Percentiles rank a stretch among this genome's conserved stretches.
These are phyloP conservation scores for Penicillium frequentans DNA, from an alignment of 2,329 filamentous ascomycete species.

Conservation along the genomic window DNA sequence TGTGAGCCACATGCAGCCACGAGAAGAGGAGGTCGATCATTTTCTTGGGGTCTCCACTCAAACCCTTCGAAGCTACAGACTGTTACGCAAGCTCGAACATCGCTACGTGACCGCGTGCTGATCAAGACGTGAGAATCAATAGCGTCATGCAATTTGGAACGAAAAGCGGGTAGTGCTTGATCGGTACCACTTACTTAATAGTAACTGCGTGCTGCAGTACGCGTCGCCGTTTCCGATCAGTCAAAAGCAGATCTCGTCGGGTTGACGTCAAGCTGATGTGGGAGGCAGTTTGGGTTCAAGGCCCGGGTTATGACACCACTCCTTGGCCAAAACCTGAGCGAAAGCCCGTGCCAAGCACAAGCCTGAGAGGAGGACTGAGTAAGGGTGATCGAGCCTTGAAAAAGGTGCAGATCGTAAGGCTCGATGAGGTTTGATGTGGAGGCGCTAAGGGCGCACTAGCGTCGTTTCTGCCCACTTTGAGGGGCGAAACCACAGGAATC, in stretches of 20 bases:
- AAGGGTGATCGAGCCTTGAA: neutral
- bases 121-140: neutral
- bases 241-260: neutral
- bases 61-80: neutral
- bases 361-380: neutral
- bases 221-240: neutral
- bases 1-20: neutral
- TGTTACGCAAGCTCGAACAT: neutral
- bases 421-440: slow-evolving; percentile 14
- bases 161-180: neutral
- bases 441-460: slow-evolving; percentile 5
- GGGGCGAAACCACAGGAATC: slow-evolving; percentile 1
- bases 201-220: neutral
- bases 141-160: neutral
- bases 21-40: neutral
- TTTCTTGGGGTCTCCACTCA: neutral
- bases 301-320: neutral
- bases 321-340: neutral
- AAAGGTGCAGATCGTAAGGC: slow-evolving; percentile 12
- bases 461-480: neutral
- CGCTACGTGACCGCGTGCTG: neutral
- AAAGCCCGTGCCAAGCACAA: neutral
- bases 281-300: neutral
- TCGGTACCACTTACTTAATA: neutral
- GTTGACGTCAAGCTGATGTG: slow-evolving; percentile 18